Evolutionary conservation across 208 protist species (phyloP), one percentile per base, ranked within the genome.

Genomic region (Wallacemonas sp.): DNA sequence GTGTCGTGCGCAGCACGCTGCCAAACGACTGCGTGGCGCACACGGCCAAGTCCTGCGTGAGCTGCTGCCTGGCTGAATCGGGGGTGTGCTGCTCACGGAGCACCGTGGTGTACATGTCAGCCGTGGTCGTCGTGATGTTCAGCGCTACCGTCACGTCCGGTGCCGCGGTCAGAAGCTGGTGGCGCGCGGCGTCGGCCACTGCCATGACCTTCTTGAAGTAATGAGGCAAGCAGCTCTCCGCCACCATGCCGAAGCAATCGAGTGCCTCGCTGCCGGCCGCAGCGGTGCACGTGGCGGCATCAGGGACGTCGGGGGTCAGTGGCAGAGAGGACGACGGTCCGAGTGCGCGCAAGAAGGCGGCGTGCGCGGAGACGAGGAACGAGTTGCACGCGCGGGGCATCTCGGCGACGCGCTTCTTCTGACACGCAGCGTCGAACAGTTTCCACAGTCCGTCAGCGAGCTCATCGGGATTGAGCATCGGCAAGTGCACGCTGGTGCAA

Each of bases 401-500:
- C 12, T 54, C 72, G n/a, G 76, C 72, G 18, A 80, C 79, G 42
- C 87, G 85, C 39, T 84, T 81, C 39, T 65, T 67, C 18, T 57
- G 74, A 45, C 85, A 86, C 1, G 77, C 75, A 28, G 61, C 57
- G 23, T 82, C 79, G 69, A 92, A 88, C 41, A 96, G 59, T 52
- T 77, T 67, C 42, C 79, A 66, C 23, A 93, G 57, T 1, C 81
- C 81, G 8, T n/a, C 31, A 11, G 79, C 61, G 20, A 96, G 64
- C 62, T 96, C 90, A 48, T 71, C 49, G 23, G 84, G 86, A 2
- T 82, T 57, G 23, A 96, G 67, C 26, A 50, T 28, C 14, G 90
- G 87, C 63, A 96, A 54, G 32, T 67, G 61, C 48, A 96, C 77
- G 48, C 81, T 57, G 38, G 87, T 76, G 33, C 74, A 86, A 28